Evolutionary conservation across 495 filamentous ascomycete species (phyloP).

Genomic region (Penicillium soppii): DNA sequence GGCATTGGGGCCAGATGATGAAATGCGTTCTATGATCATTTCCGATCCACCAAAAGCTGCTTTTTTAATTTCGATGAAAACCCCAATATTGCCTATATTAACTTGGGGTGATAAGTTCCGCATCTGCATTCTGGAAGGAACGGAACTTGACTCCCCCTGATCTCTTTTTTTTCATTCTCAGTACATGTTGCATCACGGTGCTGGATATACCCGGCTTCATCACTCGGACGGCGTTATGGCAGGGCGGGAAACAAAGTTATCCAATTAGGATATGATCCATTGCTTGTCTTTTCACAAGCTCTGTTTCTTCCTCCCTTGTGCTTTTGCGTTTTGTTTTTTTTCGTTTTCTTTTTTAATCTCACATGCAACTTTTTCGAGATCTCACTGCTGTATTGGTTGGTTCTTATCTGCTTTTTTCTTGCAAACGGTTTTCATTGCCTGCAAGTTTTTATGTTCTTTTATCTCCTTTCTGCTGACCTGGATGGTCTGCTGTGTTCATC

Average conservation of each 20-base stretch:
- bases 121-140: too few relatives aligned
- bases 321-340: constrained; percentile 12
- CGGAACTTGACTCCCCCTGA: too few relatives aligned
- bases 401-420: constrained; percentile 12
- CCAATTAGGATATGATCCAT: constrained; percentile 29
- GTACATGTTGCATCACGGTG: constrained; percentile 55
- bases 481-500: constrained; percentile 4
- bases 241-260: constrained; percentile 30
- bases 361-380: constrained; percentile 14
- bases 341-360: constrained; percentile 8
- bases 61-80: constrained; percentile 17
- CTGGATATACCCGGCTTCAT: constrained; percentile 57
- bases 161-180: constrained; percentile 29
- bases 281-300: constrained; percentile 18
- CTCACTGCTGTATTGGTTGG: constrained; percentile 31
- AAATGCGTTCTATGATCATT: constrained; percentile 11
- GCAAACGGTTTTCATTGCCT: constrained; percentile 8
- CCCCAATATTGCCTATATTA: constrained; percentile 3
- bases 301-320: constrained; percentile 5
- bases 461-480: background rate
- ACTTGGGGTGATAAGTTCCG: constrained; percentile 8
- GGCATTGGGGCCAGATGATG: constrained; percentile 50
- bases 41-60: constrained; percentile 22
- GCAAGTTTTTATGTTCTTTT: background rate
- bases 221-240: constrained; percentile 45